phyloP scores from a whole-genome alignment of 106 monocot species.

The Allium cepa region DNA sequence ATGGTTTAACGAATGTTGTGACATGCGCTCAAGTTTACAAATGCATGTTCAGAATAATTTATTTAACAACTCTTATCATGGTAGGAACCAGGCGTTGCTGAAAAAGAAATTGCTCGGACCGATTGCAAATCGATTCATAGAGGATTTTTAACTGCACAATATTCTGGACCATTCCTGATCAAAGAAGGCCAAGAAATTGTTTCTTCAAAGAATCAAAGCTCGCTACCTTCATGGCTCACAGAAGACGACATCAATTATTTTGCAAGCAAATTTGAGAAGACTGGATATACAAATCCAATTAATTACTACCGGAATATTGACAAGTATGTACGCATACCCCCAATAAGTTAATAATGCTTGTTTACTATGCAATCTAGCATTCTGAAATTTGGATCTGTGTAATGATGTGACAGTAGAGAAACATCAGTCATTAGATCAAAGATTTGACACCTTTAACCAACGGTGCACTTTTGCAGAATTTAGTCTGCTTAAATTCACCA shows the following conservation, averaged over 20 bases:
- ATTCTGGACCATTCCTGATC: constrained; percentile 6
- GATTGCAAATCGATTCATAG: background rate
- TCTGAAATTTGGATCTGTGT: too few relatives aligned
- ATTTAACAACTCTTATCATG: background rate
- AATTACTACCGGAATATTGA: constrained; percentile 26
- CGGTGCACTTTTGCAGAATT: too few relatives aligned
- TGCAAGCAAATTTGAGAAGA: constrained; percentile 21
- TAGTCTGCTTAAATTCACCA: too few relatives aligned
- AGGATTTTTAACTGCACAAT: constrained; percentile 9
- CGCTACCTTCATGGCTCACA: constrained; percentile 24
- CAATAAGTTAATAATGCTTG: too few relatives aligned
- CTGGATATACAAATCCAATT: constrained; percentile 19
- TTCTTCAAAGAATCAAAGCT: background rate
- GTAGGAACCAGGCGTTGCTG: constrained; percentile 20
- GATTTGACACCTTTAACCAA: too few relatives aligned
- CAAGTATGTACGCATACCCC: constrained; percentile 6
- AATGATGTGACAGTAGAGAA: too few relatives aligned
- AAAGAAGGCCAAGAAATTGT: constrained; percentile 6
- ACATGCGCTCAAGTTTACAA: too few relatives aligned
- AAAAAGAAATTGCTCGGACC: constrained; percentile 16
- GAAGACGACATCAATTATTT: constrained; percentile 29
- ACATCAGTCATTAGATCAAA: too few relatives aligned
- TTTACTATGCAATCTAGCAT: too few relatives aligned
- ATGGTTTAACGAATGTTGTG: too few relatives aligned
- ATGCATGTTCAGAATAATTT: too few relatives aligned